A percentile compares a stretch with the other conserved stretches of the same genome.
Evolutionary conservation across 805 yeast species (phyloP).

Genomic region (Candida coleopterorum): DNA sequence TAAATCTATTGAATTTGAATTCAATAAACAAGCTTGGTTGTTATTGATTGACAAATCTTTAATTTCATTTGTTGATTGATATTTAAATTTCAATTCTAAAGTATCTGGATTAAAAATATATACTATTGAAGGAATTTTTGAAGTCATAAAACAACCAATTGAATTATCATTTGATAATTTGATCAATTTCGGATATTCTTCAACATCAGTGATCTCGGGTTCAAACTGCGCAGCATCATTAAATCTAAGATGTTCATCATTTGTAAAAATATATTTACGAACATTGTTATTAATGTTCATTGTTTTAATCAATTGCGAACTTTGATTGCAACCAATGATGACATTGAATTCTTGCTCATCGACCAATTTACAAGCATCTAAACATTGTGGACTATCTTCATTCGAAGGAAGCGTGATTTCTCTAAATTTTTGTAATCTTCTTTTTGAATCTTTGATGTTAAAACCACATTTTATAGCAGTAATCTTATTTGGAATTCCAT

Average conservation of each 20-base stretch:
- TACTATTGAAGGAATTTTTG: conserved; percentile 58
- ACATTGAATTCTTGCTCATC: conserved; percentile 40
- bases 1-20: conserved; percentile 48
- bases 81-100: conserved; percentile 50
- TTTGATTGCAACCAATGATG: conserved; percentile 74
- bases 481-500: conserved; percentile 82
- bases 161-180: conserved; percentile 54
- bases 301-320: conserved; percentile 48
- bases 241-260: conserved; percentile 56
- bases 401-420: conserved; percentile 56
- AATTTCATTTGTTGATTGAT: conserved; percentile 46
- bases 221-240: conserved; percentile 57
- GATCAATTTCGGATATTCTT: conserved; percentile 63
- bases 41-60: conserved; percentile 63
- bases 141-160: conserved; percentile 65
- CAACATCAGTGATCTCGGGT: conserved; percentile 37
- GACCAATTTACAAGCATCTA: conserved; percentile 45
- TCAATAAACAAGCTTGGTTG: conserved; percentile 57
- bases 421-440: conserved; percentile 51
- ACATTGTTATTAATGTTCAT: conserved; percentile 66
- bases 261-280: conserved; percentile 56
- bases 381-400: conserved; percentile 86
- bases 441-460: conserved; percentile 36
- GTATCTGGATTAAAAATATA: conserved; percentile 55
- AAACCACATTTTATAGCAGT: conserved; percentile 60